Percentiles rank a stretch among this genome's conserved stretches.
phyloP scores from a whole-genome alignment of 257 asterid genomes.

The Solanum sparsipilum region DNA sequence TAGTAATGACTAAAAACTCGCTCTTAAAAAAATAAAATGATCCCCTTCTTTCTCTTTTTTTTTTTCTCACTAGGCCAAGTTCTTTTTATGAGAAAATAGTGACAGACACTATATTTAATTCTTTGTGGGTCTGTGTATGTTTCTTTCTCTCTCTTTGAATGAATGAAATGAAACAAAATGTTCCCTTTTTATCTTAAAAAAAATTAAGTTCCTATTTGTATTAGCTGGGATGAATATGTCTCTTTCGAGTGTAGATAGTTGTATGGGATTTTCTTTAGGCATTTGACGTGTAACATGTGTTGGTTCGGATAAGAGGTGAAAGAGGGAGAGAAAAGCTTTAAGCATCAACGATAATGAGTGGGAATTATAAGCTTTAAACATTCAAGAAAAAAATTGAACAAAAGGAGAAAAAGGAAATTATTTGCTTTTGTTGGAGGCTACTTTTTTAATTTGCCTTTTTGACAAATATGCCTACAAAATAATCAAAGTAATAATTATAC shows the following conservation, averaged over 20 bases:
- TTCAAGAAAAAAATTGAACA: slow-evolving; percentile 11
- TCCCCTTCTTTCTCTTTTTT: background rate
- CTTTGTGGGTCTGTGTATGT: slow-evolving; percentile 14
- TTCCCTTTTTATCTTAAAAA: background rate
- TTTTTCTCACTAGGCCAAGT: background rate
- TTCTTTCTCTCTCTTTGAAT: background rate
- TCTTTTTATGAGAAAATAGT: background rate
- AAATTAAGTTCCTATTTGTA: background rate
- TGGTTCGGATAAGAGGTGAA: slow-evolving; percentile 4
- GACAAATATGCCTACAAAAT: slow-evolving; percentile 21
- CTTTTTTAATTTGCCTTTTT: slow-evolving; percentile 12
- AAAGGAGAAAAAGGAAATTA: slow-evolving; percentile 18
- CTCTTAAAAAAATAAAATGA: background rate
- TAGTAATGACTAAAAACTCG: background rate
- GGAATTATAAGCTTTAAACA: slow-evolving; percentile 81
- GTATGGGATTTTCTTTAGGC: slow-evolving; percentile 1
- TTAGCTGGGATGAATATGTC: slow-evolving; percentile 24
- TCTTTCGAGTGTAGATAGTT: slow-evolving; percentile 6
- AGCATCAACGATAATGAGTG: slow-evolving; percentile 96
- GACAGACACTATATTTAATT: slow-evolving; percentile 11
- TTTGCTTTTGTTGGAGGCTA: slow-evolving; percentile 16
- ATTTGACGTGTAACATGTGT: slow-evolving; percentile 1
- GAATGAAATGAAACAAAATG: background rate
- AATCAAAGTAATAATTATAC: background rate
- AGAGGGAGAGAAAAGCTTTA: slow-evolving; percentile 54